A percentile compares a stretch with the other conserved stretches of the same genome.
phyloP scores from a whole-genome alignment of 75 land plant genomes.

The Pseudotsuga menziesii region DNA sequence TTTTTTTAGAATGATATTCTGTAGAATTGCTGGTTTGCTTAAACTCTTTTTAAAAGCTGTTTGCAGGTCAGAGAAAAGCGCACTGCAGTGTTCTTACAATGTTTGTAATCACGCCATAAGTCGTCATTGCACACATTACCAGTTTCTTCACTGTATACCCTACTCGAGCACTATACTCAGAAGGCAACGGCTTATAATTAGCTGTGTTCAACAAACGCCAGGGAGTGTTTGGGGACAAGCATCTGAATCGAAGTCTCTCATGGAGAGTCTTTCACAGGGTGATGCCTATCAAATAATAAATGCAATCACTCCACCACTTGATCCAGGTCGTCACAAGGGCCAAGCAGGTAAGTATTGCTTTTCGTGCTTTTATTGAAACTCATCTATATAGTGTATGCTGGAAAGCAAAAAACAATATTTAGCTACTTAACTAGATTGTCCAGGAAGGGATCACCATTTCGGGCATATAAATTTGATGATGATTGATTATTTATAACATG shows the following conservation, averaged over 20 bases:
- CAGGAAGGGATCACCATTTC: neutral
- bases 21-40: neutral
- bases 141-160: conserved; percentile 2
- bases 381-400: neutral
- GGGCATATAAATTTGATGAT: neutral
- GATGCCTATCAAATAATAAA: conserved; percentile 42
- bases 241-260: conserved; percentile 8
- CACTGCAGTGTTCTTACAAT: neutral
- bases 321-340: conserved; percentile 67
- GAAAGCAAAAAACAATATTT: neutral
- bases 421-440: neutral
- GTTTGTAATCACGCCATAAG: neutral
- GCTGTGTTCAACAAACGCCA: neutral
- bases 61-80: neutral
- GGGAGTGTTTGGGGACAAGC: neutral
- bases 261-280: conserved; percentile 20
- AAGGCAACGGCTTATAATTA: neutral
- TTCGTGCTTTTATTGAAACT: neutral
- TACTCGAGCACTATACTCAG: neutral
- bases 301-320: conserved; percentile 58
- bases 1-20: neutral
- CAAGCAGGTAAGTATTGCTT: conserved; percentile 64
- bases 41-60: neutral
- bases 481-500: neutral
- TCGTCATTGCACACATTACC: neutral